Evolutionary conservation across 2,329 filamentous ascomycete species (phyloP).

Genomic region (Aspergillus sp.): DNA sequence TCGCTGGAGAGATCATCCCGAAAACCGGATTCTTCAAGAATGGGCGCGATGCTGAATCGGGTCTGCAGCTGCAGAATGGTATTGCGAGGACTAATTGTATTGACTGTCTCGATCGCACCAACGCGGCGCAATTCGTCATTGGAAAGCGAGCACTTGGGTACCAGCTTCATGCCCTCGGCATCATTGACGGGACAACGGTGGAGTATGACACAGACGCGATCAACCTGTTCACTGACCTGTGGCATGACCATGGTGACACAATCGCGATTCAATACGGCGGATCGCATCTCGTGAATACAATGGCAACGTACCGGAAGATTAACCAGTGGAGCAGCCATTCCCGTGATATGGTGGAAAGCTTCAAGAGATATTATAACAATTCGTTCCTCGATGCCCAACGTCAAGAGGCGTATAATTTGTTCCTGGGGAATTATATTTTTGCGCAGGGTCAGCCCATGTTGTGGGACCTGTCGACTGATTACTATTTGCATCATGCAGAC

Average conservation of each 20-base stretch:
- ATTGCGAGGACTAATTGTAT: conserved; percentile 96
- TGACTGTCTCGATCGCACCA: conserved; percentile 94
- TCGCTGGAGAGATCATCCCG: conserved; percentile 81
- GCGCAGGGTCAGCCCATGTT: conserved; percentile 85
- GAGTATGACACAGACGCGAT: conserved; percentile 95
- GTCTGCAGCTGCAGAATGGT: conserved; percentile 78
- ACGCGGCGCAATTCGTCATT: conserved; percentile 96
- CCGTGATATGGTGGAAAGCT: conserved; percentile 97
- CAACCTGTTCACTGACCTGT: conserved; percentile 97
- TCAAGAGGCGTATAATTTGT: conserved; percentile 96
- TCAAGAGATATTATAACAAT: conserved; percentile 99
- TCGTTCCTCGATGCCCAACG: conserved; percentile 96
- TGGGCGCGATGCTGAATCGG: conserved; percentile 66
- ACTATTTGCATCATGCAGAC: conserved; percentile 89
- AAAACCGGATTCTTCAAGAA: conserved; percentile 95
- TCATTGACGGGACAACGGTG: conserved; percentile 73
- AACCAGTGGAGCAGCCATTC: conserved; percentile 99
- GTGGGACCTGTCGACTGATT: conserved; percentile 93
- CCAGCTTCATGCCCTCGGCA: conserved; percentile 86
- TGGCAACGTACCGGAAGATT: conserved; percentile 98
- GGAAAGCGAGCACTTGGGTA: conserved; percentile 90
- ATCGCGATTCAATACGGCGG: conserved; percentile 98
- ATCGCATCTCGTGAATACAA: conserved; percentile 96
- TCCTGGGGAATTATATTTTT: conserved; percentile 94
- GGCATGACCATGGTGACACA: conserved; percentile 94